Percentiles rank a stretch among this genome's conserved stretches.
These are phyloP conservation scores for Cyberlindnera lachancei DNA, from an alignment of 805 yeast genomes.

Conservation along the genomic window DNA sequence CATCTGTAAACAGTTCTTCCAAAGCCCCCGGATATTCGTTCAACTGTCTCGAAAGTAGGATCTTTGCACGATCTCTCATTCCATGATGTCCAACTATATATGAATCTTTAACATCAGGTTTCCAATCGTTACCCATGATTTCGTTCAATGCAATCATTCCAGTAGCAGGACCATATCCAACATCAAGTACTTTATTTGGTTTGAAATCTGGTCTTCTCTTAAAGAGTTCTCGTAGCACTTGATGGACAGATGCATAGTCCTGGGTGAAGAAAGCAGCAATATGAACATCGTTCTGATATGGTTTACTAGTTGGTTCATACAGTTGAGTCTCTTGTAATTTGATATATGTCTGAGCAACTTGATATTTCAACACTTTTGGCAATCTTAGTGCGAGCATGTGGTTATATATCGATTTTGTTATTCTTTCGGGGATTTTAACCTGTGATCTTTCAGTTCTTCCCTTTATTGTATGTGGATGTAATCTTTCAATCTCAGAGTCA, in stretches of 20 bases:
- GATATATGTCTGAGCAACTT: constrained; percentile 50
- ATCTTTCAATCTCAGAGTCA: constrained; percentile 29
- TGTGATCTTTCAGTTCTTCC: constrained; percentile 48
- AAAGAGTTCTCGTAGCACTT: constrained; percentile 60
- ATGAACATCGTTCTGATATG: constrained; percentile 66
- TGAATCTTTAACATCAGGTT: constrained; percentile 59
- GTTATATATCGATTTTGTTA: constrained; percentile 54
- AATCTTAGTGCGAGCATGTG: constrained; percentile 51
- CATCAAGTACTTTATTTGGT: constrained; percentile 66
- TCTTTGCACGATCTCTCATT: constrained; percentile 77
- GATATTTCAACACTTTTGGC: constrained; percentile 58
- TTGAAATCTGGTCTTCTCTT: constrained; percentile 49
- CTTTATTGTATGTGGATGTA: constrained; percentile 46
- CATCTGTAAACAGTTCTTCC: constrained; percentile 14
- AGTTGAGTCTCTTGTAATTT: constrained; percentile 44
- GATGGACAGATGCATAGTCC: constrained; percentile 64
- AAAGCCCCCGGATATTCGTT: constrained; percentile 34
- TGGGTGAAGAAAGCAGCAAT: constrained; percentile 76
- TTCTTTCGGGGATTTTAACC: constrained; percentile 44
- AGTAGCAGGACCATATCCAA: constrained; percentile 88
- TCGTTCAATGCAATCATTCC: constrained; percentile 88
- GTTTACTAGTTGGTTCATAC: constrained; percentile 38
- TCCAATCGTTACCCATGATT: constrained; percentile 57
- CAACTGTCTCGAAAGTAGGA: constrained; percentile 62
- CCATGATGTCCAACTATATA: constrained; percentile 62